Evolutionary conservation across 768 basidiomycete genomes (phyloP).

Genomic region (Auricularia sp.): DNA sequence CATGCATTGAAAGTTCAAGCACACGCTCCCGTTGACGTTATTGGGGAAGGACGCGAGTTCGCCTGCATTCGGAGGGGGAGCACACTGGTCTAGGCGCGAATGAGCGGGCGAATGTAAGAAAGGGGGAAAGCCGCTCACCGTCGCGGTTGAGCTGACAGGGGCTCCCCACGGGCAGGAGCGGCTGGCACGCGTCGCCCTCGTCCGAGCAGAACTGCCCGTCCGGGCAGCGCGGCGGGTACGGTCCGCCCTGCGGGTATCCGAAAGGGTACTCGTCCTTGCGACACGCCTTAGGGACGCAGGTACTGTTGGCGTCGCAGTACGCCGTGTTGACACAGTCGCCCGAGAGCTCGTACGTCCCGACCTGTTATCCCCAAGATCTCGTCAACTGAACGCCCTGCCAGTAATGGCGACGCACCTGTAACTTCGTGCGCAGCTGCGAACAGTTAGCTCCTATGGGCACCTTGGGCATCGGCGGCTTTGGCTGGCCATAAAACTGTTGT

Average conservation of each 20-base stretch:
- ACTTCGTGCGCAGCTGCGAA: not conserved
- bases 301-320: conserved; percentile 47
- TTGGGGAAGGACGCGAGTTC: conserved; percentile 37
- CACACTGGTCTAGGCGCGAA: conserved; percentile 56
- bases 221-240: conserved; percentile 52
- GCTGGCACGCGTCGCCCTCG: conserved; percentile 63
- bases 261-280: conserved; percentile 71
- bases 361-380: conserved; percentile 18
- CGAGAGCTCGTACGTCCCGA: conserved; percentile 68
- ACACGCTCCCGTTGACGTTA: conserved; percentile 76
- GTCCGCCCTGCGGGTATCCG: conserved; percentile 40
- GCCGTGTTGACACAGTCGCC: conserved; percentile 64
- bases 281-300: conserved; percentile 58
- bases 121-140: conserved; percentile 33
- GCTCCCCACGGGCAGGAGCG: conserved; percentile 48
- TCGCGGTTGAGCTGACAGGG: conserved; percentile 81
- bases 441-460: not conserved
- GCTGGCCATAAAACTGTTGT: not conserved
- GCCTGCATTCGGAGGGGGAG: conserved; percentile 52
- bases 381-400: not conserved
- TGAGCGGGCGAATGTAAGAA: not conserved
- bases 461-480: not conserved
- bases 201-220: conserved; percentile 71
- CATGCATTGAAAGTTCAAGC: conserved; percentile 78
- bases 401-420: not conserved